These are phyloP conservation scores for Dactylonectria estremocensis DNA, from an alignment of 2,329 filamentous ascomycete species.

Conservation along the genomic window DNA sequence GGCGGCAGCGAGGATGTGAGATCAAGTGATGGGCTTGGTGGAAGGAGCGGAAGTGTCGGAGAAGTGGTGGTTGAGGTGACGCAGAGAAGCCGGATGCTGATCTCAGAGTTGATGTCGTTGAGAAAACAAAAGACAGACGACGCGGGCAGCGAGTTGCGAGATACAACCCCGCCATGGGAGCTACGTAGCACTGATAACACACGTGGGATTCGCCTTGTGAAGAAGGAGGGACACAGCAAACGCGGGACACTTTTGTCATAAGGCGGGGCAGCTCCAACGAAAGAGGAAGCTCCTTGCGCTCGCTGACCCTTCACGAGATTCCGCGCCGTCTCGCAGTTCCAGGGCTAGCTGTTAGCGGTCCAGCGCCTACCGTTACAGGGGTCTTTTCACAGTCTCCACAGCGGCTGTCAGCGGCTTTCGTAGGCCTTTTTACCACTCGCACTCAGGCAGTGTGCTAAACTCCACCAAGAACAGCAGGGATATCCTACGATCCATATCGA, in stretches of 20 bases:
- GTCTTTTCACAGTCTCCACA: slow-evolving; percentile 25
- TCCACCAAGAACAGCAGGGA: background rate
- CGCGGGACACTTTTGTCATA: background rate
- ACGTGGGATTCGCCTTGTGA: slow-evolving; percentile 17
- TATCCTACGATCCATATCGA: background rate
- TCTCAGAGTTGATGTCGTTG: slow-evolving; percentile 1
- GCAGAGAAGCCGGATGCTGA: no score
- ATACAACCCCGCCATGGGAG: slow-evolving; percentile 30
- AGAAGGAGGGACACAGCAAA: background rate
- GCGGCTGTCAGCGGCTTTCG: slow-evolving; percentile 45
- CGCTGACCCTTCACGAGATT: background rate
- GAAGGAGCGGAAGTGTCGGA: background rate
- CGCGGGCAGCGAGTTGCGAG: slow-evolving; percentile 15
- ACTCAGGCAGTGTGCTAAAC: background rate
- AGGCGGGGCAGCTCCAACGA: slow-evolving; percentile 29
- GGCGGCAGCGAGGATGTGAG: background rate
- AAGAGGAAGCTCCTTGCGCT: slow-evolving; percentile 43
- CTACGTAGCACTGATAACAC: slow-evolving; percentile 34
- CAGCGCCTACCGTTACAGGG: slow-evolving; percentile 36
- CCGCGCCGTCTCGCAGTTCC: slow-evolving; percentile 26
- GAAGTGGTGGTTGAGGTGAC: background rate
- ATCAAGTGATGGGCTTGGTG: background rate
- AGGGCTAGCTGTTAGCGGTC: slow-evolving; percentile 27
- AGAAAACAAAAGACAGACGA: slow-evolving; percentile 4
- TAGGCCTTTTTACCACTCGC: slow-evolving; percentile 17